These are phyloP conservation scores for Podaxis mareebaensis DNA, from an alignment of 768 basidiomycete species.

Conservation along the genomic window DNA sequence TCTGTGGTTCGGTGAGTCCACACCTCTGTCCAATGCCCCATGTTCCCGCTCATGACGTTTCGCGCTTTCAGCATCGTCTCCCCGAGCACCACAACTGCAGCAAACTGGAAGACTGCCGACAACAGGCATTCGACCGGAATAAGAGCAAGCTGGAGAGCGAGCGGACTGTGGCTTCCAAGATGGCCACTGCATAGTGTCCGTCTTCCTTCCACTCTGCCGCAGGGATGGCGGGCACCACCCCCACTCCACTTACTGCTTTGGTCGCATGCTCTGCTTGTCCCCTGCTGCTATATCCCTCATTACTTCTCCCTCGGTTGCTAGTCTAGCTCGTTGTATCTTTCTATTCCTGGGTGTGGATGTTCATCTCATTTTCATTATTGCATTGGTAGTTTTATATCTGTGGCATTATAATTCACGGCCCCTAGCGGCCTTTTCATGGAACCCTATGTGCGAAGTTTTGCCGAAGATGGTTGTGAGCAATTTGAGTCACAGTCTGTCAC, in stretches of 20 bases:
- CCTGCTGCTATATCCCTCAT: background rate
- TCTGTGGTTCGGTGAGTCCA: constrained; percentile 71
- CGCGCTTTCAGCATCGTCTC: constrained; percentile 69
- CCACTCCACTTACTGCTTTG: constrained; percentile 18
- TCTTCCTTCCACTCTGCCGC: constrained; percentile 2
- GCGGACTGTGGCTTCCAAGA: constrained; percentile 84
- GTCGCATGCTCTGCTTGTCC: constrained; percentile 2
- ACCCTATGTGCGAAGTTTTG: background rate
- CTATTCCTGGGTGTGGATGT: constrained; percentile 12
- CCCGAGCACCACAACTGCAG: constrained; percentile 88
- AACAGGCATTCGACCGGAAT: constrained; percentile 87
- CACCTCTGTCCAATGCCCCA: constrained; percentile 10
- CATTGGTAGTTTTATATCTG: constrained; percentile 9
- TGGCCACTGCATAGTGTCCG: constrained; percentile 66
- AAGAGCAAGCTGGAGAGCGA: constrained; percentile 87
- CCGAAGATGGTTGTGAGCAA: background rate
- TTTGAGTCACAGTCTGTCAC: background rate
- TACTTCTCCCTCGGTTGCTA: constrained; percentile 3
- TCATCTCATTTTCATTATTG: constrained; percentile 6
- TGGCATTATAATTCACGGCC: constrained; percentile 18
- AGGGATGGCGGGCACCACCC: constrained; percentile 10
- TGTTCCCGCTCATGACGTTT: constrained; percentile 16
- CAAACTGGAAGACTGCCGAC: constrained; percentile 80
- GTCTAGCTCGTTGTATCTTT: constrained; percentile 6
- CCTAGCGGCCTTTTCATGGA: background rate